Conservation (phyloP, 495 filamentous ascomycete genomes). For the Penicillium taxi region DNA sequence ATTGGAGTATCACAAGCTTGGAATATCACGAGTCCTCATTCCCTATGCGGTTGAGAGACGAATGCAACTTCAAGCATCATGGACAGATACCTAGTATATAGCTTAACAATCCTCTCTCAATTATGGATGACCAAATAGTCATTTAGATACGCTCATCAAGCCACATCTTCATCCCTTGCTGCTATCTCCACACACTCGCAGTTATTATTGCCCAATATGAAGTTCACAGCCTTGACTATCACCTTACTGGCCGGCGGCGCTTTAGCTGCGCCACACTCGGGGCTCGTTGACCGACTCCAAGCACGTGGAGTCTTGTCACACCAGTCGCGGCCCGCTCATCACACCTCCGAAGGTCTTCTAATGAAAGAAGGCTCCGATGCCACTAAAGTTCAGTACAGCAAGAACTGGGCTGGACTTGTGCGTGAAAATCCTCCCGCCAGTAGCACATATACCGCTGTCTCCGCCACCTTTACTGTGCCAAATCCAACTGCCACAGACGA, state of each 20-base stretch:
- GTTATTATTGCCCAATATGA: slow-evolving; percentile 17
- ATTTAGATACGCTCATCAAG: not conserved
- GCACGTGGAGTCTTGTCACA: slow-evolving; percentile 19
- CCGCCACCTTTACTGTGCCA: slow-evolving; percentile 49
- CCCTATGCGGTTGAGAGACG: slow-evolving; percentile 19
- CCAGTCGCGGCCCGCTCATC: slow-evolving; percentile 18
- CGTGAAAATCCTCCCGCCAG: slow-evolving; percentile 35
- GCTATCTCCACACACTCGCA: not conserved
- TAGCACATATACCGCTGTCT: slow-evolving; percentile 44
- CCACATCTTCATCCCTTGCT: not conserved
- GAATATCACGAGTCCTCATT: slow-evolving; percentile 9
- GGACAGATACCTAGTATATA: no score
- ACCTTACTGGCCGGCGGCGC: slow-evolving; percentile 16
- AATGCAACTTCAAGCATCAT: slow-evolving; percentile 11
- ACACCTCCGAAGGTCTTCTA: slow-evolving; percentile 11
- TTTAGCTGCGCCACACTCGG: slow-evolving; percentile 22
- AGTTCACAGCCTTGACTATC: slow-evolving; percentile 16
- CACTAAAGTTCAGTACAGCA: slow-evolving; percentile 39
- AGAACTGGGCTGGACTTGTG: slow-evolving; percentile 55
- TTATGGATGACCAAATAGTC: not conserved
- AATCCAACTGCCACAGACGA: slow-evolving; percentile 35
- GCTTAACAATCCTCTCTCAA: slow-evolving; percentile 7
- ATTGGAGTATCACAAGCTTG: no score
- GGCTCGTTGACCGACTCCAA: slow-evolving; percentile 22
- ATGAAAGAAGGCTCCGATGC: slow-evolving; percentile 10